Conservation (phyloP, 306 rosid genomes). For the Vigna hirtella region DNA sequence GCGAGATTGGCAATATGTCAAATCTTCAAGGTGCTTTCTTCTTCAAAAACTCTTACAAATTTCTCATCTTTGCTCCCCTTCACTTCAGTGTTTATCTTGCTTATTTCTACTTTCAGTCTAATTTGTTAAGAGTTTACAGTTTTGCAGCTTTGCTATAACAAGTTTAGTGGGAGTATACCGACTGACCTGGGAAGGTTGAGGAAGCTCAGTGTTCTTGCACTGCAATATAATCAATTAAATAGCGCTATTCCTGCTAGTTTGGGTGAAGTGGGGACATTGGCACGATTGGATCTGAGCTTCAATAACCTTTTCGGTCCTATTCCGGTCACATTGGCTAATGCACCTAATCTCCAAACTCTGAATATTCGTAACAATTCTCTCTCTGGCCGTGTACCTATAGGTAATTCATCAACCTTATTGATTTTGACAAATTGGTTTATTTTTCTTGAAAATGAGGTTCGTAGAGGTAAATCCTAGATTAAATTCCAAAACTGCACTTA, state of each 20-base stretch:
- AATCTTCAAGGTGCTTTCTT: slow-evolving; percentile 76
- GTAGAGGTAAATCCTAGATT: no score
- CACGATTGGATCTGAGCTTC: slow-evolving; percentile 81
- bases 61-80: slow-evolving; percentile 8
- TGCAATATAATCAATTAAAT: slow-evolving; percentile 74
- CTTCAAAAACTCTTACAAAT: not conserved
- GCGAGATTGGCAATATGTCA: slow-evolving; percentile 66
- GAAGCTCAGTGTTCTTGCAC: slow-evolving; percentile 70
- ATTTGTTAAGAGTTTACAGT: slow-evolving; percentile 54
- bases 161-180: slow-evolving; percentile 78
- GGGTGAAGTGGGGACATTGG: slow-evolving; percentile 61
- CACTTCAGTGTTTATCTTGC: no score
- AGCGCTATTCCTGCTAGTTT: slow-evolving; percentile 93
- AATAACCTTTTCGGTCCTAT: slow-evolving; percentile 78
- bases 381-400: slow-evolving; percentile 72
- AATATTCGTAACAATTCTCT: slow-evolving; percentile 81
- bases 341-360: slow-evolving; percentile 64
- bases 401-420: slow-evolving; percentile 48
- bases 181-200: slow-evolving; percentile 62
- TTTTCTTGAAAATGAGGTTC: no score
- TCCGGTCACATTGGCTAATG: slow-evolving; percentile 70
- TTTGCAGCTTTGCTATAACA: slow-evolving; percentile 89
- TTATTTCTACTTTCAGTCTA: not conserved
- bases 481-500: no score
- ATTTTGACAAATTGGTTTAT: not conserved